Percentiles rank a stretch among this genome's conserved stretches.
These are phyloP conservation scores for Pilasporangium apinafurcum DNA, from an alignment of 352 stramenopile genomes.

Conservation along the genomic window DNA sequence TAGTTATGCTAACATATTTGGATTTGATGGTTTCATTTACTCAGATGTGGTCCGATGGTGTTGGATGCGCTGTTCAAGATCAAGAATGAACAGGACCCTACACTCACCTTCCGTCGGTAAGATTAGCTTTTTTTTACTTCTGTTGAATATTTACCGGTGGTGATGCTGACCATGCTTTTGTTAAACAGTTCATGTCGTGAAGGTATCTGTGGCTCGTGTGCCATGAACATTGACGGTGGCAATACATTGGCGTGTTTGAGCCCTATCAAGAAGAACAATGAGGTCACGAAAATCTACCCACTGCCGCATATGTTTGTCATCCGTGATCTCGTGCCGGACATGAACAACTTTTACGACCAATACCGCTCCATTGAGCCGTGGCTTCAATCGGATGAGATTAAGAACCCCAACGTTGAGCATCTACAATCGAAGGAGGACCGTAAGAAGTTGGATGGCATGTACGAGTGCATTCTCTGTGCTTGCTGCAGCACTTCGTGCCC, in stretches of 20 bases:
- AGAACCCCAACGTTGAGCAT: slow-evolving; percentile 84
- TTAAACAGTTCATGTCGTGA: slow-evolving; percentile 92
- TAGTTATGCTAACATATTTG: background rate
- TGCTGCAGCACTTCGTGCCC: slow-evolving; percentile 99
- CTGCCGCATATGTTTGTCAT: slow-evolving; percentile 99
- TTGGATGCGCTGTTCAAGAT: slow-evolving; percentile 99
- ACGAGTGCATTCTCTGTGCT: slow-evolving; percentile 99
- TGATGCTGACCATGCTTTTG: slow-evolving; percentile 4
- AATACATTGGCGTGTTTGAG: slow-evolving; percentile 98
- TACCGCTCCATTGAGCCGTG: slow-evolving; percentile 99
- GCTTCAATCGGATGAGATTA: slow-evolving; percentile 93
- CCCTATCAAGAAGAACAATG: slow-evolving; percentile 93
- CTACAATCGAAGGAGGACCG: slow-evolving; percentile 93
- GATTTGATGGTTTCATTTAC: slow-evolving; percentile 1
- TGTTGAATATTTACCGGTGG: slow-evolving; percentile 1
- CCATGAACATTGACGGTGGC: slow-evolving; percentile 99
- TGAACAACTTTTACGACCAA: slow-evolving; percentile 99
- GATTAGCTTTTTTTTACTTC: background rate
- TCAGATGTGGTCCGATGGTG: slow-evolving; percentile 96
- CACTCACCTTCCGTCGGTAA: slow-evolving; percentile 95
- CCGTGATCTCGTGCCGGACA: slow-evolving; percentile 98
- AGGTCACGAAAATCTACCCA: slow-evolving; percentile 97
- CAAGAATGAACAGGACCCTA: slow-evolving; percentile 99
- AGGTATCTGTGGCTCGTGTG: slow-evolving; percentile 98
- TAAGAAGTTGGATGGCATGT: slow-evolving; percentile 99